phyloP scores from a whole-genome alignment of 2,329 filamentous ascomycete species.

The Apiospora marii region DNA sequence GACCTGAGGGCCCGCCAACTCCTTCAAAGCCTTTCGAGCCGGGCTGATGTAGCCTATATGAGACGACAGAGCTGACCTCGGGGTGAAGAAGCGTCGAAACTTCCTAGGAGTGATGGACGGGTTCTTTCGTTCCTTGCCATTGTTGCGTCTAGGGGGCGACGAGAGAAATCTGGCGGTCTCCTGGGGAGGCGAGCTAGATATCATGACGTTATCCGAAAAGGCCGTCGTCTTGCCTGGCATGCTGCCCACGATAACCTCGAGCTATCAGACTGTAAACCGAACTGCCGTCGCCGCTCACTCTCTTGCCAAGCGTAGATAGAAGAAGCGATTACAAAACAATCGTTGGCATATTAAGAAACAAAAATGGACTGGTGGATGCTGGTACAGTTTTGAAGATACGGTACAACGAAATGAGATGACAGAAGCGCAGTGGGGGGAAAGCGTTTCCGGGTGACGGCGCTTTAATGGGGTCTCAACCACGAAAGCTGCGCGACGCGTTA shows the following conservation, averaged over 20 bases:
- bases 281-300: background rate
- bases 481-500: constrained; percentile 30
- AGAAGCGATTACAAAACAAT: background rate
- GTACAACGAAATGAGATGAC: constrained; percentile 22
- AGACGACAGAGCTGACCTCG: constrained; percentile 50
- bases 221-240: background rate
- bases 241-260: background rate
- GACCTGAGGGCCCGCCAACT: constrained; percentile 49
- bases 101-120: constrained; percentile 63
- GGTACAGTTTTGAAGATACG: background rate
- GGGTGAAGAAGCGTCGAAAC: constrained; percentile 62
- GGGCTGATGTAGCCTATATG: constrained; percentile 42
- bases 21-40: constrained; percentile 49
- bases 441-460: background rate
- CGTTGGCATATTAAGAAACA: constrained; percentile 19
- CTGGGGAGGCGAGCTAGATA: constrained; percentile 26
- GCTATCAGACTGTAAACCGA: background rate
- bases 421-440: constrained; percentile 32
- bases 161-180: constrained; percentile 33
- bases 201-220: constrained; percentile 7
- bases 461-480: constrained; percentile 11
- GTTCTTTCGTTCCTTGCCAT: constrained; percentile 55
- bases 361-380: background rate
- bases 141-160: constrained; percentile 38
- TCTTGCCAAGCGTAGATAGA: constrained; percentile 3